Evolutionary conservation across 139 green algal genomes (phyloP), one percentile per base, ranked within the genome.

Genomic region (Tetratostichococcus sp.): DNA sequence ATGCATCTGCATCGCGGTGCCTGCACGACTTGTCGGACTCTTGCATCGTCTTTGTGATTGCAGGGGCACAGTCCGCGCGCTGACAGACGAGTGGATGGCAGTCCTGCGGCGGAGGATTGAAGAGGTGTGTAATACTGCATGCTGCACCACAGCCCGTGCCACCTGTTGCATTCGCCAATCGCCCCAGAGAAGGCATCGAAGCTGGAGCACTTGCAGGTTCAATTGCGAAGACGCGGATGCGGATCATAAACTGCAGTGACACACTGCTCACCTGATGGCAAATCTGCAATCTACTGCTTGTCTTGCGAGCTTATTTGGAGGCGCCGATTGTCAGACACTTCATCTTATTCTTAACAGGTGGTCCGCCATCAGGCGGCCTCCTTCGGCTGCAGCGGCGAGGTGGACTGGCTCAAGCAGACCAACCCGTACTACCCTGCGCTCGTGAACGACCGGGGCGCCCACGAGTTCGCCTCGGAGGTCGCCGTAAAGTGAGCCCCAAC

Each of bases 401-500:
- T 96, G 2, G 84, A 92, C 42, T 94, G 87, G 87, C 77, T 86
- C 74, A 30, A 86, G 69, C 78, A 89, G 0, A 65, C 79, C 21
- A 77, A 87, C 43, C 86, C 85, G 4, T 90, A 92, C 74, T 95
- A 96, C 80, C 89, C 92, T 8, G 90, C 93, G 16, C 89, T 86
- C 0, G 80, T 95, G 14, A 97, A 97, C 76, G 85, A 97, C 73
- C 35, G 73, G 0, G 72, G 43, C 1, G 70, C 84, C 30, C 77
- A 78, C 25, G 65, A 72, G 0, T 91, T 97, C 83, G 84, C 81
- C 1, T 66, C 71, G 35, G 69, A 82, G 8, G 91, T 97, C 26
- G 85, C 83, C 5, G 33, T 14, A 70, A 70, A 16, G 30, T 62
- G 2, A 32, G 77, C 1, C 0, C 0, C 26, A 11, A 21, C 16